Evolutionary conservation across 2,329 filamentous ascomycete genomes (phyloP).

Genomic region (Phyllachora maydis): DNA sequence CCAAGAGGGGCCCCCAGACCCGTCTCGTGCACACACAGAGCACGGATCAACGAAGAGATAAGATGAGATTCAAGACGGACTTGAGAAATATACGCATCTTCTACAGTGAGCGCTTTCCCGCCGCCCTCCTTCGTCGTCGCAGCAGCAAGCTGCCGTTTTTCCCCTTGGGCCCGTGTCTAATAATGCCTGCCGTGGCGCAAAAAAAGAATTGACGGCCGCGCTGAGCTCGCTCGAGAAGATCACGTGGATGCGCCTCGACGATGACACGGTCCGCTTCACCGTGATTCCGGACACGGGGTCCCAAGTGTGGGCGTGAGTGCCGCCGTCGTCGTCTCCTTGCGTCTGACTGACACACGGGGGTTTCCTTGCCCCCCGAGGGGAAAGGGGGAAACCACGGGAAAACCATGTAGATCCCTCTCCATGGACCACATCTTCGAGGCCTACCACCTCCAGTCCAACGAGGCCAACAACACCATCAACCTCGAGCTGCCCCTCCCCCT

Average conservation of each 20-base stretch:
- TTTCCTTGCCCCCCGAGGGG: too few species aligned
- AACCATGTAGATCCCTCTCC: constrained; percentile 29
- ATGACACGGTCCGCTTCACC: constrained; percentile 78
- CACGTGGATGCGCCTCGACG: constrained; percentile 76
- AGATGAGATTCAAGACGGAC: constrained; percentile 46
- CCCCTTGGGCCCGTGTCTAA: too few species aligned
- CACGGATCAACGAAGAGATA: too few species aligned
- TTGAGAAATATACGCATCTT: constrained; percentile 47
- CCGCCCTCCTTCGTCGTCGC: constrained; percentile 1
- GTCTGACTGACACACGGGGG: too few species aligned
- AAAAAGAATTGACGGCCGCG: constrained; percentile 40
- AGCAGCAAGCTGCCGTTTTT: too few species aligned
- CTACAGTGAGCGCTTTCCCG: constrained; percentile 24
- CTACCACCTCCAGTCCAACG: constrained; percentile 72
- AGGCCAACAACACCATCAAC: constrained; percentile 75
- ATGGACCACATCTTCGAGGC: constrained; percentile 75
- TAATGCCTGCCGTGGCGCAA: too few species aligned
- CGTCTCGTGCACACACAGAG: too few species aligned
- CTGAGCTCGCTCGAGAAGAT: constrained; percentile 56
- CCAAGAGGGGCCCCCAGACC: too few species aligned
- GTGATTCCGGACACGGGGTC: constrained; percentile 88
- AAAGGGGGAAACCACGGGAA: too few species aligned
- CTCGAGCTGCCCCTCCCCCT: constrained; percentile 81
- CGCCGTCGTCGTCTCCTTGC: too few species aligned
- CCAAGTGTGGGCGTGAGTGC: constrained; percentile 78